These are phyloP conservation scores for Cardiospermum halicacabum DNA, from an alignment of 345 rosid species.

Conservation along the genomic window DNA sequence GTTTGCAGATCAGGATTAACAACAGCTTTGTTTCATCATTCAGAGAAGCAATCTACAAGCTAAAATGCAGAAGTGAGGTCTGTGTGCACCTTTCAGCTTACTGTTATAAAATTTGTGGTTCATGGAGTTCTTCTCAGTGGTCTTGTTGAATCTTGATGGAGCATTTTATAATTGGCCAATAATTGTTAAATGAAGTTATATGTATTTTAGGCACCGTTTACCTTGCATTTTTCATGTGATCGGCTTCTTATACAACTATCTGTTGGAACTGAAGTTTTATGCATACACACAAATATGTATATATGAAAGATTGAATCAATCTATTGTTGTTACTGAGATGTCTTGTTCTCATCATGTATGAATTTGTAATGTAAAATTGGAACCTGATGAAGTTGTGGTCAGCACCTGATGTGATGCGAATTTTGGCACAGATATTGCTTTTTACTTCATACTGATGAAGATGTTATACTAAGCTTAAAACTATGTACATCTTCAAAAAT, in stretches of 20 bases:
- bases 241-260: background rate
- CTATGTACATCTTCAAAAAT: background rate
- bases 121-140: background rate
- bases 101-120: background rate
- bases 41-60: constrained; percentile 97
- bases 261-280: background rate
- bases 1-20: constrained; percentile 92
- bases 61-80: constrained; percentile 97
- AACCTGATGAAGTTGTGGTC: background rate
- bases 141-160: constrained; percentile 1
- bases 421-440: background rate
- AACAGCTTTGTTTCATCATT: constrained; percentile 98
- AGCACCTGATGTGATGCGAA: background rate
- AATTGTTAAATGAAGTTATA: constrained; percentile 5
- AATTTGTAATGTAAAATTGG: background rate
- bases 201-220: background rate
- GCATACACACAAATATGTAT: no score
- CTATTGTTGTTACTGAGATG: background rate
- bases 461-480: background rate
- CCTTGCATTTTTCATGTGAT: background rate
- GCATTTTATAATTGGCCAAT: background rate
- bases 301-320: background rate
- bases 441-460: background rate
- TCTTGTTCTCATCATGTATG: background rate
- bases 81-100: constrained; percentile 24